Evolutionary conservation across 2,329 filamentous ascomycete species (phyloP).

Genomic region (Esteya vermicola): DNA sequence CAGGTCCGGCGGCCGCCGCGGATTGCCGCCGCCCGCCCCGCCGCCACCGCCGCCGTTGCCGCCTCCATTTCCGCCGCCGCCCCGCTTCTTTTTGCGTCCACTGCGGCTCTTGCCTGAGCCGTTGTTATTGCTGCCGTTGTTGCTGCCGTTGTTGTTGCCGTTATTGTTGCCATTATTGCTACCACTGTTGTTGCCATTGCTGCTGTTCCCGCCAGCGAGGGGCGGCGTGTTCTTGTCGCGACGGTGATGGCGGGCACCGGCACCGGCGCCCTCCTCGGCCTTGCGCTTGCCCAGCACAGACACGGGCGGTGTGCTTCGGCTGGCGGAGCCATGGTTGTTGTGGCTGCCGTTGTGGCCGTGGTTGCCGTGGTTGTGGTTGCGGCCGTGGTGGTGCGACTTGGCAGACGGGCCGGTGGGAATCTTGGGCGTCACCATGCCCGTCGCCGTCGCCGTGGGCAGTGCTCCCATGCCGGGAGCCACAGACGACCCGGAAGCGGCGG

Average conservation of each 20-base stretch:
- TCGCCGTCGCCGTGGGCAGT: too few relatives aligned
- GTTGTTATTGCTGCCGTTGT: background rate
- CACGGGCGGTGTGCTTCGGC: conserved; percentile 7
- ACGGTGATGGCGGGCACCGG: background rate
- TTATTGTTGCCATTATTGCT: background rate
- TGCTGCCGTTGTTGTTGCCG: background rate
- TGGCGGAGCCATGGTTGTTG: too few relatives aligned
- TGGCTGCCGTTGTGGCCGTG: too few relatives aligned
- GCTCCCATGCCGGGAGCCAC: background rate
- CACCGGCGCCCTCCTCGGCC: conserved; percentile 1
- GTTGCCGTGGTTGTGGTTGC: too few relatives aligned
- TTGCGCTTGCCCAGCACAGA: conserved; percentile 10
- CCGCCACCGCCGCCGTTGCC: conserved; percentile 4
- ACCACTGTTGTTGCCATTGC: background rate
- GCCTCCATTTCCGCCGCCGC: conserved; percentile 4
- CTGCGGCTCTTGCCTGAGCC: conserved; percentile 1
- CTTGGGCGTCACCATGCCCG: background rate
- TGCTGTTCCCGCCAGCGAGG: conserved; percentile 1
- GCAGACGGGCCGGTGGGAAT: background rate
- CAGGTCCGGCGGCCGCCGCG: conserved; percentile 8
- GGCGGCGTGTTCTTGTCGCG: too few relatives aligned
- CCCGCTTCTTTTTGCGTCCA: conserved; percentile 11
- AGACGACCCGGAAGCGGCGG: background rate
- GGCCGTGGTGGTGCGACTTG: background rate
- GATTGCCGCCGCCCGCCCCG: conserved; percentile 2